Evolutionary conservation across 2,329 filamentous ascomycete genomes (phyloP).

Genomic region (Dryadomyces quercus-mongolicae): DNA sequence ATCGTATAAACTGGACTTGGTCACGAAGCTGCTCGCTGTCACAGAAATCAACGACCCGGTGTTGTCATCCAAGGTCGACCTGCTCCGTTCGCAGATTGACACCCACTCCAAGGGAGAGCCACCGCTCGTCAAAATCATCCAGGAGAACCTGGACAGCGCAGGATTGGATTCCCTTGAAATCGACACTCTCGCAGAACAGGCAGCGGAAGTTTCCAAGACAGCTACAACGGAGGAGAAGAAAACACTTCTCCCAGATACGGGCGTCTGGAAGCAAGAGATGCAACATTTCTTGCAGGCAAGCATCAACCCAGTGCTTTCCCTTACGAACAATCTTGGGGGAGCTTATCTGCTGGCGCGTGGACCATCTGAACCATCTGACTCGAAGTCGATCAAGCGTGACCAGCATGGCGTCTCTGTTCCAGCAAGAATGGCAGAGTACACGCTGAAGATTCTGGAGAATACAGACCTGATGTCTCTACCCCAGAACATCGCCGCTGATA

Average conservation of each 20-base stretch:
- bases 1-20: slow-evolving; percentile 33
- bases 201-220: slow-evolving; percentile 24
- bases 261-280: slow-evolving; percentile 56
- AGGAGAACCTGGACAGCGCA: slow-evolving; percentile 40
- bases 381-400: slow-evolving; percentile 39
- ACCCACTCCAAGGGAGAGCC: slow-evolving; percentile 25
- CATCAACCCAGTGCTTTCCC: slow-evolving; percentile 53
- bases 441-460: slow-evolving; percentile 40
- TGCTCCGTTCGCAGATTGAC: slow-evolving; percentile 34
- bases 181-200: slow-evolving; percentile 40
- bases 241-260: slow-evolving; percentile 49
- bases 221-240: slow-evolving; percentile 16
- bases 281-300: slow-evolving; percentile 35
- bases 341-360: slow-evolving; percentile 45
- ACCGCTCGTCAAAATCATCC: slow-evolving; percentile 38
- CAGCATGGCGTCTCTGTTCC: slow-evolving; percentile 58
- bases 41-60: slow-evolving; percentile 33
- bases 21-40: slow-evolving; percentile 40
- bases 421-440: slow-evolving; percentile 64
- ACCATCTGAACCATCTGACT: not conserved
- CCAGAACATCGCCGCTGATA: slow-evolving; percentile 30
- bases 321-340: slow-evolving; percentile 63
- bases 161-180: slow-evolving; percentile 39
- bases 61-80: slow-evolving; percentile 27
- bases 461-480: slow-evolving; percentile 28